phyloP scores from a whole-genome alignment of 192 early-diverging fungal genomes.

The Backusella westeae region DNA sequence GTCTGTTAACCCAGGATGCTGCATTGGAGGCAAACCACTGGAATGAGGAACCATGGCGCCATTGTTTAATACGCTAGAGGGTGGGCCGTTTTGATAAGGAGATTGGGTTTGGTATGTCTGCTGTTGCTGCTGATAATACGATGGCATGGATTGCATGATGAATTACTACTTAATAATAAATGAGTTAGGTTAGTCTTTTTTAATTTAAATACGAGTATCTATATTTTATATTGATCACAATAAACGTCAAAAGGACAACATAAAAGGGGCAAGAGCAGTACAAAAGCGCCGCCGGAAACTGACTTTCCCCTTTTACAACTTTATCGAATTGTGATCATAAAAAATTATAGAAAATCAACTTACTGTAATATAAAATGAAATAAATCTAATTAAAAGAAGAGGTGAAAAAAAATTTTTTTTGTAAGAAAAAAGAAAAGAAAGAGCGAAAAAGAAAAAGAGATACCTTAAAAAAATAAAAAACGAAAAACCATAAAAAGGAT shows the following conservation, averaged over 20 bases:
- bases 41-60: conserved; percentile 12
- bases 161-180: too few relatives aligned
- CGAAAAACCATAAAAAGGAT: not conserved
- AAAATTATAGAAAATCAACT: not conserved
- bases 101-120: conserved; percentile 3
- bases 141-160: conserved; percentile 19
- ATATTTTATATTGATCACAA: not conserved
- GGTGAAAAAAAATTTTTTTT: not conserved
- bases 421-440: not conserved
- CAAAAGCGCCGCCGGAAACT: conserved; percentile 16
- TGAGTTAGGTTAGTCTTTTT: not conserved
- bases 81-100: conserved; percentile 8
- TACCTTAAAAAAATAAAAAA: not conserved
- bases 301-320: conserved; percentile 14
- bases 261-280: not conserved
- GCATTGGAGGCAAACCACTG: conserved; percentile 21
- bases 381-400: not conserved
- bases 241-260: not conserved
- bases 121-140: conserved; percentile 12
- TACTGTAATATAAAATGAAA: not conserved
- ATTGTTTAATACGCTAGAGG: conserved; percentile 10
- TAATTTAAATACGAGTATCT: not conserved
- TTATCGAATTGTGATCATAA: not conserved
- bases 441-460: not conserved
- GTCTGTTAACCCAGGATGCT: conserved; percentile 13